Evolutionary conservation across 2,329 filamentous ascomycete genomes (phyloP), one percentile per base, ranked within the genome.

Genomic region (Colletotrichum kahawae): DNA sequence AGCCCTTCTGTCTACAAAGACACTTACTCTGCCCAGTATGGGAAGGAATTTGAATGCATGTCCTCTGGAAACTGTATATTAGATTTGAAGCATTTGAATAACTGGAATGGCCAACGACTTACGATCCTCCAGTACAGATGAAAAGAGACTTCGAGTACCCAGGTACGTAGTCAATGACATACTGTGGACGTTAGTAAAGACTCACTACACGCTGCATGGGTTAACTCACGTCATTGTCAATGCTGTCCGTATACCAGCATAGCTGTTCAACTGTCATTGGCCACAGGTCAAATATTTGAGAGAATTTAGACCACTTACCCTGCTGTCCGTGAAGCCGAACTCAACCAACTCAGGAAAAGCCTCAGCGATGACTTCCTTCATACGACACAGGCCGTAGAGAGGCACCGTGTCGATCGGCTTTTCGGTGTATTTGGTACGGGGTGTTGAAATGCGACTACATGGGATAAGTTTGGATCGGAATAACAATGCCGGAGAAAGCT

Each of bases 371-470:
- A 80, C 77, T 29, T 76, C 69, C 60, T 80, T 80, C 77, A 80
- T 78, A 24, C 75, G 71, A 18, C 76, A 29, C n/a, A 80, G 74
- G 7, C 77, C 79, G 36, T 80, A 78, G 4, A 78, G 54, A 5
- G 79, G 79, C 14, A 80, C 78, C 8, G 79, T 80, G 21, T 79
- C 69, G 60, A 80, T 78, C 3, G 77, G 74, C 14, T 76, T 76
- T 34, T 54, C 54, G 65, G 63, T 81, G 43, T 80, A 79, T 66
- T 78, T 79, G 13, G 77, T 80, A 16, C 77, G 73, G 29, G 79
- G 77, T 3, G 76, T 79, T 31, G 78, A 79, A 24, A 80, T 31
- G 2, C 65, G 65, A 21, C 51, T 56, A 21, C 38, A 43, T 18
- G 38, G 10, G 38, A n/a, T n/a, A 10, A 43, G 38, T 10, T 43